A percentile compares a stretch with the other conserved stretches of the same genome.
Evolutionary conservation across 495 filamentous ascomycete species (phyloP).

Genomic region (Penicillium maclennaniae): DNA sequence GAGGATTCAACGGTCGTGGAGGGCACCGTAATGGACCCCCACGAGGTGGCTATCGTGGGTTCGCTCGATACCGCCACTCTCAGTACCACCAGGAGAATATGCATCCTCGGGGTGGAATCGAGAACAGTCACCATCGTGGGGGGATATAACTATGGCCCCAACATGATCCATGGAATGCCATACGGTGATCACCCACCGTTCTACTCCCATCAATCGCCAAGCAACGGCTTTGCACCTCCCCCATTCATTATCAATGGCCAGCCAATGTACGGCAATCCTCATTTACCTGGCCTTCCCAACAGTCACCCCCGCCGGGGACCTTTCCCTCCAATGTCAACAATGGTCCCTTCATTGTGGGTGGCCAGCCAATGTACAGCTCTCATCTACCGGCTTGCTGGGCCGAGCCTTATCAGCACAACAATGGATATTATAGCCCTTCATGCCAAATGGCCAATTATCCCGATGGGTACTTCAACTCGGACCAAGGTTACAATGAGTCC

Average conservation of each 20-base stretch:
- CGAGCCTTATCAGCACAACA: neutral
- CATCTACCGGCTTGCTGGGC: neutral
- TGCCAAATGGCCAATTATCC: neutral
- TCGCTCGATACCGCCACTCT: neutral
- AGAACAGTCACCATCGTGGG: neutral
- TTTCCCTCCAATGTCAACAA: neutral
- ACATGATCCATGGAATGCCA: neutral
- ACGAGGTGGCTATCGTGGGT: neutral
- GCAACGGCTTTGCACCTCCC: neutral
- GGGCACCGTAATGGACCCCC: neutral
- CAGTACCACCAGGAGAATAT: neutral
- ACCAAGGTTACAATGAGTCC: neutral
- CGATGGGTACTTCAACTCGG: neutral
- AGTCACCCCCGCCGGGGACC: neutral
- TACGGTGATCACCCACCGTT: slow-evolving; percentile 1
- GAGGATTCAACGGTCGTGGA: neutral
- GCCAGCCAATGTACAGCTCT: neutral
- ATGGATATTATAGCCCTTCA: slow-evolving; percentile 1
- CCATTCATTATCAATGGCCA: slow-evolving; percentile 3
- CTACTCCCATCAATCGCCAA: neutral
- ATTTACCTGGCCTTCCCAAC: neutral
- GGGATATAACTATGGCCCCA: neutral
- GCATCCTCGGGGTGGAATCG: neutral
- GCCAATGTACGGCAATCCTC: neutral
- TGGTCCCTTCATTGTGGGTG: neutral